Percentiles rank a stretch among this genome's conserved stretches.
Evolutionary conservation across 164 flowering plant species (phyloP).

Genomic region (Paratinospora sagittata): DNA sequence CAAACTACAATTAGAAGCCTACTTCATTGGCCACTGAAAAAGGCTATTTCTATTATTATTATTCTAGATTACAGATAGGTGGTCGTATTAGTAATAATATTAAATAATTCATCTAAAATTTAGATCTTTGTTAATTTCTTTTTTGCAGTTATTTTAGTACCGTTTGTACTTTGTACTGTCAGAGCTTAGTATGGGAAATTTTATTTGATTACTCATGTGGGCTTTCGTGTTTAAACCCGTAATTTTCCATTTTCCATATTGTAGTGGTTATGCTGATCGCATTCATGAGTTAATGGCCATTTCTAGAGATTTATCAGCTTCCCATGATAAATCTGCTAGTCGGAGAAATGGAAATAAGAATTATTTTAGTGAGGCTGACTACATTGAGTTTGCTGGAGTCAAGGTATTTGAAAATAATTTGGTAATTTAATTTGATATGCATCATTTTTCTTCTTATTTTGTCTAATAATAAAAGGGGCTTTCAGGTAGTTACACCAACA

Average conservation of each 20-base stretch:
- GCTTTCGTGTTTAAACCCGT: neutral
- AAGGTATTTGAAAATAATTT: conserved; percentile 40
- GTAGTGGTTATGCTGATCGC: conserved; percentile 99
- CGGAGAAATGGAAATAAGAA: conserved; percentile 54
- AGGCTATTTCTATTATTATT: too few species aligned
- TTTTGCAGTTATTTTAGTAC: too few species aligned
- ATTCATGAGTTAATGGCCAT: conserved; percentile 78
- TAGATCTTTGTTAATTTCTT: too few species aligned
- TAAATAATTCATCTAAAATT: too few species aligned
- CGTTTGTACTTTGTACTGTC: too few species aligned
- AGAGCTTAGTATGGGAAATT: neutral
- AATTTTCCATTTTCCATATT: conserved; percentile 9
- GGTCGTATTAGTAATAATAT: too few species aligned
- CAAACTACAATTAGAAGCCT: too few species aligned
- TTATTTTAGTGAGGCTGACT: conserved; percentile 72
- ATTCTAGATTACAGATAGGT: neutral
- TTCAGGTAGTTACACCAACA: conserved; percentile 97
- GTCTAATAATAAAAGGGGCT: neutral
- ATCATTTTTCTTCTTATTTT: neutral
- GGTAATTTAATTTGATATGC: neutral
- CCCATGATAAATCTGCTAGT: conserved; percentile 42
- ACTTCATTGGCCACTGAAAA: too few species aligned
- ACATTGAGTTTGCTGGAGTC: conserved; percentile 82
- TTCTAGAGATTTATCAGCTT: conserved; percentile 63
- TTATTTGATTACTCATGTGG: neutral